These are phyloP conservation scores for Monotropa hypopitys DNA, from an alignment of 179 eudicot genomes.

Conservation along the genomic window DNA sequence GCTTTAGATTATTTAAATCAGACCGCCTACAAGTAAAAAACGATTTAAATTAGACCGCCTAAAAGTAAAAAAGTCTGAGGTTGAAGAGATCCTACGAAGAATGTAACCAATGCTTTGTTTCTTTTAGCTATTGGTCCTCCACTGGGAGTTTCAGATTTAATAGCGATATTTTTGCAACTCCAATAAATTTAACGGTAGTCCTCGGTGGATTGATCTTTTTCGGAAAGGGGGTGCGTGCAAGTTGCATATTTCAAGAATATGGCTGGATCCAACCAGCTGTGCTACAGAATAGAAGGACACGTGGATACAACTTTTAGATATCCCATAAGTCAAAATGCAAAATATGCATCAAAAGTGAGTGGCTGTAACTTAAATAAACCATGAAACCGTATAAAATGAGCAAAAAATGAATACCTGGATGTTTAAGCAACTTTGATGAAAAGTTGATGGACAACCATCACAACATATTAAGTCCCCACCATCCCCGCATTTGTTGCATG, in stretches of 20 bases:
- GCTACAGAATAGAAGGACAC: not conserved
- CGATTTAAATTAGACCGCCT: not conserved
- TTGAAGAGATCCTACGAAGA: no score
- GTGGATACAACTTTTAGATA: not conserved
- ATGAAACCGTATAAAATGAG: not conserved
- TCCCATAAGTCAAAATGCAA: not conserved
- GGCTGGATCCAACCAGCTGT: not conserved
- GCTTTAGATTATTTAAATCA: not conserved
- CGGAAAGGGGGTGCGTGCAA: no score
- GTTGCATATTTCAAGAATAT: no score
- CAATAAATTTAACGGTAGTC: no score
- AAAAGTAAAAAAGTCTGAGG: not conserved
- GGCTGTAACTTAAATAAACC: not conserved
- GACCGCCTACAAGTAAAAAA: not conserved
- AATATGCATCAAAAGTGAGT: not conserved
- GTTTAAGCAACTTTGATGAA: constrained; percentile 67
- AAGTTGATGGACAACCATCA: constrained; percentile 90
- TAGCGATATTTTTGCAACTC: no score
- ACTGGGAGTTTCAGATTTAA: no score
- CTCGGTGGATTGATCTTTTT: no score
- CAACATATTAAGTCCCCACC: constrained; percentile 95
- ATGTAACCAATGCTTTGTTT: no score
- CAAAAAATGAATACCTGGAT: constrained; percentile 39
- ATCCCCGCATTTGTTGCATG: constrained; percentile 88
- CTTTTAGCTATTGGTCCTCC: no score